Evolutionary conservation across 2,329 filamentous ascomycete species (phyloP), one percentile per base, ranked within the genome.

Genomic region (Trichoderma gracile): DNA sequence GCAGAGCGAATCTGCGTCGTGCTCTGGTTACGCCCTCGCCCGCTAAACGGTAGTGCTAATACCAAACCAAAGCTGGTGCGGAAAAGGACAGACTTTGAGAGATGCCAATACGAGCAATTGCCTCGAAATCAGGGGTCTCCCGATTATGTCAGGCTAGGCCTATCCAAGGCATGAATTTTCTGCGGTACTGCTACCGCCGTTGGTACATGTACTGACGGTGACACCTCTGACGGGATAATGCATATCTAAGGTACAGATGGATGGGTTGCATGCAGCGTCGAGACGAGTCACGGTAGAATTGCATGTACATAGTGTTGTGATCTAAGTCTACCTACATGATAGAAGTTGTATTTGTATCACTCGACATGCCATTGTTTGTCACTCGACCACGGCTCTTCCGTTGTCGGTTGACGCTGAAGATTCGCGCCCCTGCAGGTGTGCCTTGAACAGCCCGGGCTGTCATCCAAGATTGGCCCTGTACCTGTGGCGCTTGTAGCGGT

Each of bases 51-150:
- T 14, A 14, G 33, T 38, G 33, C 49, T 52, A 52, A 30, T 21
- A 52, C 47, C 25, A 52, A 19, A n/a, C 33, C 12, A 14, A 14
- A 10, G 30, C 30, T 21, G 19, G 27, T 25, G 27, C n/a, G 21
- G 43, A 64, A 49, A 50, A 54, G 53, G 46, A 57, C 43, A 56
- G 52, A 47, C 42, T 47, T 47, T 15, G 33, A 54, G 45, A 14
- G 33, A 38, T 14, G 25, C 2, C 33, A 58, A 57, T 64, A 64
- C 61, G 61, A 64, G 33, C 52, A 54, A 50, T 52, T 19, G 42
- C 49, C 40, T 33, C 47, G 40, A 49, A 61, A 61, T 52, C 58
- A 66, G 60, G 64, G 66, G 66, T 66, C 49, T 19, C 49, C 33
- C 49, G 49, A 52, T 52, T 52, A 52, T 52, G 49, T 52, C 49